Base-by-base conservation (phyloP, 1,284 basidiomycete genomes). In the Trichosporon coremiiforme region DNA sequence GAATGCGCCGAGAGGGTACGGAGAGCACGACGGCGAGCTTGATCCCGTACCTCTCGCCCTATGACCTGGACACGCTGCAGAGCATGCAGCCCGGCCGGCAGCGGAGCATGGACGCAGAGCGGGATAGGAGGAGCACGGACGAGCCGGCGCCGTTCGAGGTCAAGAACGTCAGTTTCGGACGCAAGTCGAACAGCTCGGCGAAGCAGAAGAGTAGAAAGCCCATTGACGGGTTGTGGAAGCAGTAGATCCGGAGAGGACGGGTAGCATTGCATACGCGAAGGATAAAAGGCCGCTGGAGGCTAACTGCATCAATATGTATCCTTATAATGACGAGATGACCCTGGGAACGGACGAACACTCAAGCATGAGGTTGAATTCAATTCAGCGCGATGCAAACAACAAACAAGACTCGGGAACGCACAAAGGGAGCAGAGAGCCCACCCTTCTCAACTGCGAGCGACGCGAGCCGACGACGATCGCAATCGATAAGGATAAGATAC, bases 31-130 rank as follows among this genome's bases (percentile, higher is more conserved):
- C 57, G 7, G 57, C 57, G 2, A 62, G 57, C 33, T 31, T 62
- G 15, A 62, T 62, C 57, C 57, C 57, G 17, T 62, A 62, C 57
- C 57, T 62, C 29, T 62, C 57, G 15, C 57, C 57, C 2, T 62
- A 33, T 7, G 57, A 62, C 57, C 57, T 62, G 4, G 31, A 62
- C 17, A 31, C 29, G 31, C 33, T 62, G 20, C 29, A 62, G 29
- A 31, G 57, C 33, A 62, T 62, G 57, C 57, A 62, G 57, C 57
- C 57, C 2, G 57, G 57, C 13, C 57, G 57, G 15, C 13, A 22
- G 5, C 29, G 29, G 17, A n/a, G 15, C n/a, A 53, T 53, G 57
- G 57, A 62, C 57, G 57, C 13, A 13, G 29, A 62, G 17, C 15
- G 29, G 29, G 29, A 33, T 20, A 31, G 57, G 7, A 3, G 57